Conservation (phyloP, 2,329 filamentous ascomycete genomes). For the Nannizziopsis arthrosporioides region DNA sequence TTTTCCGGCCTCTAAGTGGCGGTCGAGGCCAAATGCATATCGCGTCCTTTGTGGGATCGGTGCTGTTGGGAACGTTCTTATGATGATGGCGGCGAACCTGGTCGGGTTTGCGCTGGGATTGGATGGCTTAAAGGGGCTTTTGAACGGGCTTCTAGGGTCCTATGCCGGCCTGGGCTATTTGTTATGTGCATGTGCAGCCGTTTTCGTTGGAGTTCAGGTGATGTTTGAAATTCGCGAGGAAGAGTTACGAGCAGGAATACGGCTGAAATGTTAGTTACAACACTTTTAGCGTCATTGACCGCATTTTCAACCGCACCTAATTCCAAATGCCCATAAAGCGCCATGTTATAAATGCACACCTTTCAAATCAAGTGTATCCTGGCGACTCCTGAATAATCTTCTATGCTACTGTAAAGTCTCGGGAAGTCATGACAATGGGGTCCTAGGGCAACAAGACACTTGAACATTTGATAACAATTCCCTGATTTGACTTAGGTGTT, state of each 20-base stretch:
- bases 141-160: constrained; percentile 63
- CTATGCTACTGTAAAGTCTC: too few relatives aligned
- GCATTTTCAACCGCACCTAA: neutral
- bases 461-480: too few relatives aligned
- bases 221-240: constrained; percentile 93
- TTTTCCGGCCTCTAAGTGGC: constrained; percentile 66
- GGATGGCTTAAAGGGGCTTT: constrained; percentile 68
- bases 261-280: constrained; percentile 58
- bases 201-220: constrained; percentile 79
- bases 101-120: constrained; percentile 89
- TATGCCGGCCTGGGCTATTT: constrained; percentile 69
- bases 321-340: too few relatives aligned
- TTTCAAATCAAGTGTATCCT: too few relatives aligned
- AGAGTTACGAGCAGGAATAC: constrained; percentile 70
- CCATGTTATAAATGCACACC: too few relatives aligned
- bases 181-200: constrained; percentile 52
- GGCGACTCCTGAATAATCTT: too few relatives aligned
- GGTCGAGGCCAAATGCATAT: constrained; percentile 57
- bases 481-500: too few relatives aligned
- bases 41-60: constrained; percentile 70
- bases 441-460: too few relatives aligned
- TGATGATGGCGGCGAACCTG: constrained; percentile 93
- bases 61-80: constrained; percentile 69
- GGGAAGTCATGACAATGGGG: too few relatives aligned
- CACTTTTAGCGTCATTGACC: neutral